Conservation (phyloP, 495 filamentous ascomycete genomes). For the Apiosordaria backusii region DNA sequence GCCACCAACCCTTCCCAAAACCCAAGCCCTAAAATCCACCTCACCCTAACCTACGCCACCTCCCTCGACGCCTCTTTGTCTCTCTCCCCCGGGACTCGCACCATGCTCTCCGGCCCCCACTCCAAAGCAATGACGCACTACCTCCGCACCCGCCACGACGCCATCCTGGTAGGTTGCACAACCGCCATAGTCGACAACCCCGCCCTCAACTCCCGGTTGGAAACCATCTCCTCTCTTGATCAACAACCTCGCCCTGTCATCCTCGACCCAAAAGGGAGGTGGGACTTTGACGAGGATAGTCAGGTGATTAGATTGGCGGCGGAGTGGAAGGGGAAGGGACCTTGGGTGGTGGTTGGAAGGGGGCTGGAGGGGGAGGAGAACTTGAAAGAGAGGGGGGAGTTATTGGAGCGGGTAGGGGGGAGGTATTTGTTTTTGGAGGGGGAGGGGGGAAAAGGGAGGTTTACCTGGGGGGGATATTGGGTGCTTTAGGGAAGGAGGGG, state of each 20-base stretch:
- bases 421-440: conserved; percentile 33
- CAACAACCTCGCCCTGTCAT: conserved; percentile 73
- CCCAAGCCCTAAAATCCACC: conserved; percentile 24
- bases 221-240: background rate
- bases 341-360: conserved; percentile 59
- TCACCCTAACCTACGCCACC: conserved; percentile 83
- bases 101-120: conserved; percentile 71
- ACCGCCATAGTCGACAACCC: conserved; percentile 86
- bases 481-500: conserved; percentile 53
- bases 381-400: conserved; percentile 22
- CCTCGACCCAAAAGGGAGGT: conserved; percentile 68
- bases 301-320: conserved; percentile 63
- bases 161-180: conserved; percentile 78
- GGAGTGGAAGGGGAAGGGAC: conserved; percentile 65
- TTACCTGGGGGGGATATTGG: conserved; percentile 62
- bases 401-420: conserved; percentile 38
- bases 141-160: conserved; percentile 75
- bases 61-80: conserved; percentile 81
- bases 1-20: background rate
- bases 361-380: conserved; percentile 18
- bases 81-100: conserved; percentile 69
- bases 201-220: conserved; percentile 61
- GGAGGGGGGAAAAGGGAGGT: conserved; percentile 21
- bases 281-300: conserved; percentile 56
- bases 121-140: conserved; percentile 91